A percentile compares a stretch with the other conserved stretches of the same genome.
Evolutionary conservation across 2,329 filamentous ascomycete genomes (phyloP).

Genomic region (Leptographium radiaticola): DNA sequence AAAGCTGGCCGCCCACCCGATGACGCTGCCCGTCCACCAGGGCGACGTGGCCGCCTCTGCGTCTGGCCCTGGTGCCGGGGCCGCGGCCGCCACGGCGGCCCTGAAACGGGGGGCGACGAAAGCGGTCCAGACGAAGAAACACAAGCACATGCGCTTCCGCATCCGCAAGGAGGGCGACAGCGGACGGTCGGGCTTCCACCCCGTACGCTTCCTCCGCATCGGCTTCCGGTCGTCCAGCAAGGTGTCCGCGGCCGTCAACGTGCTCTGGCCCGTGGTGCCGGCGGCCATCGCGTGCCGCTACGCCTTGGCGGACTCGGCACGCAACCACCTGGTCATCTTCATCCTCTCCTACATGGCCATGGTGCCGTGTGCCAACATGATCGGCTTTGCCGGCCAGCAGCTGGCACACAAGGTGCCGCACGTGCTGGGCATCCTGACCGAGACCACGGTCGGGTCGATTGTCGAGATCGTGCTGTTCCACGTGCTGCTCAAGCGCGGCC

Average conservation of each 20-base stretch:
- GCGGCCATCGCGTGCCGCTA: slow-evolving; percentile 53
- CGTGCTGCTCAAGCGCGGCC: slow-evolving; percentile 43
- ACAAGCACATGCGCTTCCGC: slow-evolving; percentile 5
- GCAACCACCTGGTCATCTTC: slow-evolving; percentile 49
- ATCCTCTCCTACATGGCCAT: slow-evolving; percentile 63
- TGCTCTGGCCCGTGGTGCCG: slow-evolving; percentile 65
- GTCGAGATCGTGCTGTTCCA: slow-evolving; percentile 79
- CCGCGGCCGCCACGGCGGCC: background rate
- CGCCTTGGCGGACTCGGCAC: slow-evolving; percentile 15
- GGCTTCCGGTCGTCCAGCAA: slow-evolving; percentile 50
- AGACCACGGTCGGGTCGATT: slow-evolving; percentile 53
- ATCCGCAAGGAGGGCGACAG: slow-evolving; percentile 42
- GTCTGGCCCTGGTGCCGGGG: background rate
- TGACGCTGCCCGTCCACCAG: slow-evolving; percentile 1
- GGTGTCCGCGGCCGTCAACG: slow-evolving; percentile 51
- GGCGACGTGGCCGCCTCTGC: background rate
- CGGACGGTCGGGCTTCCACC: slow-evolving; percentile 52
- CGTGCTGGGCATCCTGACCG: slow-evolving; percentile 50
- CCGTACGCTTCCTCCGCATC: slow-evolving; percentile 49
- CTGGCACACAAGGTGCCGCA: slow-evolving; percentile 63
- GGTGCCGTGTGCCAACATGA: slow-evolving; percentile 61
- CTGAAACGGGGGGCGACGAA: no score
- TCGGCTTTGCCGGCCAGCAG: slow-evolving; percentile 63
- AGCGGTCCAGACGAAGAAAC: background rate
- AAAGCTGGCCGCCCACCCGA: background rate